A percentile compares a stretch with the other conserved stretches of the same genome.
These are phyloP conservation scores for Hypoxylon sp. DNA, from an alignment of 2,329 filamentous ascomycete genomes.

Conservation along the genomic window DNA sequence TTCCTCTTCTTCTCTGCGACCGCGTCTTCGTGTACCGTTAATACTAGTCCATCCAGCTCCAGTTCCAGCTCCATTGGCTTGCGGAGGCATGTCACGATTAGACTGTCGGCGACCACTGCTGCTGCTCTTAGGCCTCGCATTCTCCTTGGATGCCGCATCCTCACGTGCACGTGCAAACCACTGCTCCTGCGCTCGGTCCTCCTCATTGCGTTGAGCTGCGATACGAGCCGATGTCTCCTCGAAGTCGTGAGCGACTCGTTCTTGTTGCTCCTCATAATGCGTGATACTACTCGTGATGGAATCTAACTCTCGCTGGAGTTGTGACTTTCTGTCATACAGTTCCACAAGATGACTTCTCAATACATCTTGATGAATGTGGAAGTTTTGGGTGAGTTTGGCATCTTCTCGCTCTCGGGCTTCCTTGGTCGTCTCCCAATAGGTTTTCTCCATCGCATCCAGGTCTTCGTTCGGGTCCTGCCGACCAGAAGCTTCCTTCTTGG, in stretches of 20 bases:
- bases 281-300: slow-evolving; percentile 44
- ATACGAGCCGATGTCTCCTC: slow-evolving; percentile 41
- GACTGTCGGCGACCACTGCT: slow-evolving; percentile 33
- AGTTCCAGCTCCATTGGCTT: slow-evolving; percentile 45
- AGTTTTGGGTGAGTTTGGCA: slow-evolving; percentile 43
- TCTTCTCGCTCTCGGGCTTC: slow-evolving; percentile 49
- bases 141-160: slow-evolving; percentile 39
- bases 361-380: slow-evolving; percentile 43
- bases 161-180: slow-evolving; percentile 46
- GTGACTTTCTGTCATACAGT: slow-evolving; percentile 46
- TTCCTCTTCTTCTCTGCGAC: slow-evolving; percentile 50
- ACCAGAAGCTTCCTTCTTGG: slow-evolving; percentile 40
- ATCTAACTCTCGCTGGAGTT: slow-evolving; percentile 47
- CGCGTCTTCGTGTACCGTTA: slow-evolving; percentile 50
- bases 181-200: slow-evolving; percentile 47
- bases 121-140: slow-evolving; percentile 37
- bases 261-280: slow-evolving; percentile 48
- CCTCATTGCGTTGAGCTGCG: slow-evolving; percentile 43
- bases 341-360: slow-evolving; percentile 43
- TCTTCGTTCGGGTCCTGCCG: slow-evolving; percentile 44
- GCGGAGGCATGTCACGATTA: slow-evolving; percentile 38
- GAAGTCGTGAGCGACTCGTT: slow-evolving; percentile 46
- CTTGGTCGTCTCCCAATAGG: slow-evolving; percentile 47
- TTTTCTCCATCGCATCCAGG: slow-evolving; percentile 36
- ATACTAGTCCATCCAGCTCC: slow-evolving; percentile 53